Base-by-base conservation (phyloP, 805 yeast genomes). In the Aciculoconidium aculeatum region DNA sequence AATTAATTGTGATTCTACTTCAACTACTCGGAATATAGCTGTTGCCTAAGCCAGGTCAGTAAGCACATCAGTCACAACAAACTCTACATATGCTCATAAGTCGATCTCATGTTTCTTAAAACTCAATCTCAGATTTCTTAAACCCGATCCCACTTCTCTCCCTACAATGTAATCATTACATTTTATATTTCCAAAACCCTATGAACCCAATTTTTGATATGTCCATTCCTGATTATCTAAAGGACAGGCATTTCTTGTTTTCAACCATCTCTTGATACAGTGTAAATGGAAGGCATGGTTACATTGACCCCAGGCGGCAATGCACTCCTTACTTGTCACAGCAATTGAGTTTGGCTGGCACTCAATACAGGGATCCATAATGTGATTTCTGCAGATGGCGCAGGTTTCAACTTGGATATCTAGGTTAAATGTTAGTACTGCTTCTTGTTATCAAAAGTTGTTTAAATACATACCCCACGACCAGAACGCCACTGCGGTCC, bases 401-500 rank as follows among this genome's bases (percentile, higher is more conserved):
- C 99, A 92, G 32, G 85, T 86, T 41, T 94, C 98, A 32, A 86
- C 90, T 19, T 78, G 90, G 37, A 86, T 82, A 59, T 86, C 74
- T 64, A n/a, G n/a, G n/a, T n/a, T n/a, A 36, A 18, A 32, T 12
- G 44, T 44, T 44, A 51, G 51, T 44, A 44, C 3, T 21, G 21
- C 5, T n/a, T 11, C 15, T 5, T 19, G 21, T n/a, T n/a, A 13
- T 8, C 11, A n/a, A 13, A n/a, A 9, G 12, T 15, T 6, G 11
- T 16, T n/a, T 11, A 13, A 11, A 25, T 35, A 65, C 63, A 50
- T 65, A 61, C 72, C 95, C 98, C 98, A 92, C 1, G 96, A 86
- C 99, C 99, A 92, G 53, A 92, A 86, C n/a, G 97, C 97, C 27
- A 92, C 98, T 0, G 97, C 97, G 9, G 95, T 87, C 97, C 98